Percentiles rank a stretch among this genome's conserved stretches.
Conservation (phyloP, 2,329 filamentous ascomycete genomes). For the Curvularia hawaiiensis region DNA sequence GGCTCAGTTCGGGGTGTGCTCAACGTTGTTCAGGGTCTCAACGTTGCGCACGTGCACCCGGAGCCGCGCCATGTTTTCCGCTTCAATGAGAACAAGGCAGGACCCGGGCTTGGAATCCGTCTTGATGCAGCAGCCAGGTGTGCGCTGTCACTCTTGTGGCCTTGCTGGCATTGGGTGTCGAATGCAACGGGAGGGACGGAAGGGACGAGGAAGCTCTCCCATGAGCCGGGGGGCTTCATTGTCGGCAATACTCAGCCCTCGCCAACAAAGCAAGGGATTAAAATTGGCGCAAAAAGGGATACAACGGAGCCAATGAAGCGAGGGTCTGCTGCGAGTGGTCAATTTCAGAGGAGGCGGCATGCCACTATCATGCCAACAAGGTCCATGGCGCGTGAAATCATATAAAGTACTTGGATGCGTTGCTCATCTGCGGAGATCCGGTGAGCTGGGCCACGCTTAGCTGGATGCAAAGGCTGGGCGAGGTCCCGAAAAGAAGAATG, state of each 20-base stretch:
- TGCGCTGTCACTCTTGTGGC: constrained; percentile 10
- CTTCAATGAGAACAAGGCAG: background rate
- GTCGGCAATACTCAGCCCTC: background rate
- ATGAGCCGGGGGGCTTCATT: background rate
- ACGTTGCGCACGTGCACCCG: constrained; percentile 13
- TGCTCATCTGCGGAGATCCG: background rate
- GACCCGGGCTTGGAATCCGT: constrained; percentile 1
- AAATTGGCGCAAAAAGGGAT: background rate
- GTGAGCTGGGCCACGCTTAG: background rate
- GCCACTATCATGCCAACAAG: background rate
- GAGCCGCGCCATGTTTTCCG: constrained; percentile 4
- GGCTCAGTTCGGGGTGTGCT: constrained; percentile 9
- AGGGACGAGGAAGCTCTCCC: background rate
- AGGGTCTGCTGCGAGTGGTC: background rate
- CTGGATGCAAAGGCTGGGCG: background rate
- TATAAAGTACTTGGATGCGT: too few relatives aligned
- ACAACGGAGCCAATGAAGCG: background rate
- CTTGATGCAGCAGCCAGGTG: constrained; percentile 16
- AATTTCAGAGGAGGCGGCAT: background rate
- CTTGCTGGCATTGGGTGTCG: background rate
- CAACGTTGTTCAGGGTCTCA: constrained; percentile 10
- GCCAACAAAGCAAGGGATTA: background rate
- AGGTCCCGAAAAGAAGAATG: background rate
- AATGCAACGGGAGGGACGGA: background rate
- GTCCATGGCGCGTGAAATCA: background rate